phyloP scores from a whole-genome alignment of 2,329 filamentous ascomycete species.

The Sporothrix curviconia region DNA sequence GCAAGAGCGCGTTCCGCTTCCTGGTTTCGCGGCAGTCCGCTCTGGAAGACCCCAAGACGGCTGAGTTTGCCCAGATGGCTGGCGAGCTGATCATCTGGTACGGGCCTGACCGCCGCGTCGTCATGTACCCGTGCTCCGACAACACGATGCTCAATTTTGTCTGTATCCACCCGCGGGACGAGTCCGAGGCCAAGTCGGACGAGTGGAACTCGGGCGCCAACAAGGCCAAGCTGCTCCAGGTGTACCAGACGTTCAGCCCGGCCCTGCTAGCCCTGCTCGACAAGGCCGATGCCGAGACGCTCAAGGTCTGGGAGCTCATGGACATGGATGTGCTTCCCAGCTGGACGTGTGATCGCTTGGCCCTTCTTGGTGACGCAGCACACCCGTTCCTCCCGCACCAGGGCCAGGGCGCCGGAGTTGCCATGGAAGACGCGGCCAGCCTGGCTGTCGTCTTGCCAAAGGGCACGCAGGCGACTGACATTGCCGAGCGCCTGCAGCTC shows the following conservation, averaged over 20 bases:
- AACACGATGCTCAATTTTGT: constrained; percentile 44
- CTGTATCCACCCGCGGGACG: constrained; percentile 43
- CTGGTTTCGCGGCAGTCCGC: constrained; percentile 36
- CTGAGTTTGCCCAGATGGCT: constrained; percentile 25
- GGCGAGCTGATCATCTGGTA: constrained; percentile 35
- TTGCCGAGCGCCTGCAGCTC: constrained; percentile 50
- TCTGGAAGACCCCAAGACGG: constrained; percentile 30
- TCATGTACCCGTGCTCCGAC: constrained; percentile 42
- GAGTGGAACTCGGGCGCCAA: constrained; percentile 35
- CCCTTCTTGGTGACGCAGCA: constrained; percentile 59
- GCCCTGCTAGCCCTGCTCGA: constrained; percentile 33
- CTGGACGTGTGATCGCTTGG: constrained; percentile 49
- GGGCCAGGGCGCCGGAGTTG: constrained; percentile 55
- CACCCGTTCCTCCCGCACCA: constrained; percentile 61
- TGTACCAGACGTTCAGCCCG: constrained; percentile 38
- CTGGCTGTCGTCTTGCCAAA: constrained; percentile 49
- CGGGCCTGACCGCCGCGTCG: constrained; percentile 35
- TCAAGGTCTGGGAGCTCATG: constrained; percentile 53
- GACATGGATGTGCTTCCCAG: constrained; percentile 54
- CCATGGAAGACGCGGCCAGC: constrained; percentile 61
- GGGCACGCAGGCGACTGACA: constrained; percentile 36
- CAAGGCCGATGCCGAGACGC: constrained; percentile 36
- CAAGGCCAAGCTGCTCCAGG: constrained; percentile 32
- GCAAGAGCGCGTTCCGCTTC: constrained; percentile 53
- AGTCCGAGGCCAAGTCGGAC: constrained; percentile 29